Conservation (phyloP, 2,329 filamentous ascomycete genomes). For the Fusarium lyarnte region DNA sequence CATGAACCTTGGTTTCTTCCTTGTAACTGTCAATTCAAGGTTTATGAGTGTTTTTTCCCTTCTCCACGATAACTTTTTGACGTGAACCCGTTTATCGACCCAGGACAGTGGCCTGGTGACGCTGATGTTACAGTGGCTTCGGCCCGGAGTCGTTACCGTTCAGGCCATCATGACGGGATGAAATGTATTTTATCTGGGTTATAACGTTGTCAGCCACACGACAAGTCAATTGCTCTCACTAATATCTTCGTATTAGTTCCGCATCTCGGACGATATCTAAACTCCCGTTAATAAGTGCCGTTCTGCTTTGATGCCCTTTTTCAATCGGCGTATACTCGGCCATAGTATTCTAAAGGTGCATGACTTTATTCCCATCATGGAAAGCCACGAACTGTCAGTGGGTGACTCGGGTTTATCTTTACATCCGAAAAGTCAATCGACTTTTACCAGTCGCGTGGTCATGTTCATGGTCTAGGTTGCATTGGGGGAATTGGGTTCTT, state of each 20-base stretch:
- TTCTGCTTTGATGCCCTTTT: not conserved
- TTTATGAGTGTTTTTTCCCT: not conserved
- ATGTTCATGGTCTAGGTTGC: constrained; percentile 1
- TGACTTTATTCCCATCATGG: not conserved
- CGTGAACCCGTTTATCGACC: constrained; percentile 11
- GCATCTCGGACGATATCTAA: not conserved
- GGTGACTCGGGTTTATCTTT: not conserved
- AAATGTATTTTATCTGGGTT: not conserved
- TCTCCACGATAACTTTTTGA: not conserved
- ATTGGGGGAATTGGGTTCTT: not conserved
- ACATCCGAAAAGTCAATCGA: constrained; percentile 11
- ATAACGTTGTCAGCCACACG: not conserved
- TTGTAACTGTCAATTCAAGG: not conserved
- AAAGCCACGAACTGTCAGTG: not conserved
- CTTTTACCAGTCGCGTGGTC: constrained; percentile 1
- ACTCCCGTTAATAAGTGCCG: constrained; percentile 15
- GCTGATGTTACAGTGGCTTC: constrained; percentile 4
- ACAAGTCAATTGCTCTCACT: not conserved
- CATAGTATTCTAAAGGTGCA: not conserved
- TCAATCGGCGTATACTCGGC: constrained; percentile 4
- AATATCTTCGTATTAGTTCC: not conserved
- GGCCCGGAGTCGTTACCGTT: not conserved
- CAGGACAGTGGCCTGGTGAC: constrained; percentile 21
- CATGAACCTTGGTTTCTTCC: not conserved
- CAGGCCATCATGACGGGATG: constrained; percentile 1